phyloP scores from a whole-genome alignment of 2,329 filamentous ascomycete genomes.

The Colletotrichum camelliae region DNA sequence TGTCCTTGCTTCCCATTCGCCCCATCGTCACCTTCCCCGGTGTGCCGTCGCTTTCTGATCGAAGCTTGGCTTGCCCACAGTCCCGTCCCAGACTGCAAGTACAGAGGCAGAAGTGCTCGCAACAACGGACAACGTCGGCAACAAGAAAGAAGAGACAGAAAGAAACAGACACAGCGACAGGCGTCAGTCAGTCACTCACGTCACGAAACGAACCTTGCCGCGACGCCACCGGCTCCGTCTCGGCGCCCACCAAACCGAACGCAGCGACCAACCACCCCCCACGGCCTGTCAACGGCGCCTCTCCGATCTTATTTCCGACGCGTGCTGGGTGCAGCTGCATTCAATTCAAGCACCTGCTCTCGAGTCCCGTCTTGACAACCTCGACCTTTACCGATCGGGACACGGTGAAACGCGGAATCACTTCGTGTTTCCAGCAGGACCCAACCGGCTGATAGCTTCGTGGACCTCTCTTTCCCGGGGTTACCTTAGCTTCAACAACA shows the following conservation, averaged over 20 bases:
- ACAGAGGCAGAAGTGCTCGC: neutral
- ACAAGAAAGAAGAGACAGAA: neutral
- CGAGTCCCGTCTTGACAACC: neutral
- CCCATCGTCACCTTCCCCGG: neutral
- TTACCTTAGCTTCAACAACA: neutral
- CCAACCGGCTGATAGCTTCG: neutral
- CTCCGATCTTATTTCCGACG: neutral
- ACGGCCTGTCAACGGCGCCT: neutral
- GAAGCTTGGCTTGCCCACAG: neutral
- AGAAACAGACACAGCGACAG: neutral
- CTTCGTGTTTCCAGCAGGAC: neutral
- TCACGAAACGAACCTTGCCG: constrained; percentile 12
- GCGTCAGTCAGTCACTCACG: neutral
- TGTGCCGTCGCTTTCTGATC: neutral
- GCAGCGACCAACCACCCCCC: neutral
- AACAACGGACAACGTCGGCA: neutral
- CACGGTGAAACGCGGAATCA: neutral
- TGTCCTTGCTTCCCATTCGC: neutral
- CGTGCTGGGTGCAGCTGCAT: neutral
- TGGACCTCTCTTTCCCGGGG: neutral
- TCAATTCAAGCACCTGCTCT: neutral
- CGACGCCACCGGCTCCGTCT: constrained; percentile 14
- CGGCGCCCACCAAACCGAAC: constrained; percentile 2
- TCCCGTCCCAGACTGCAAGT: neutral
- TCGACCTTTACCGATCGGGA: neutral